Percentiles rank a stretch among this genome's conserved stretches.
Evolutionary conservation across 768 basidiomycete genomes (phyloP).

Genomic region (Pleurotus pulmonarius): DNA sequence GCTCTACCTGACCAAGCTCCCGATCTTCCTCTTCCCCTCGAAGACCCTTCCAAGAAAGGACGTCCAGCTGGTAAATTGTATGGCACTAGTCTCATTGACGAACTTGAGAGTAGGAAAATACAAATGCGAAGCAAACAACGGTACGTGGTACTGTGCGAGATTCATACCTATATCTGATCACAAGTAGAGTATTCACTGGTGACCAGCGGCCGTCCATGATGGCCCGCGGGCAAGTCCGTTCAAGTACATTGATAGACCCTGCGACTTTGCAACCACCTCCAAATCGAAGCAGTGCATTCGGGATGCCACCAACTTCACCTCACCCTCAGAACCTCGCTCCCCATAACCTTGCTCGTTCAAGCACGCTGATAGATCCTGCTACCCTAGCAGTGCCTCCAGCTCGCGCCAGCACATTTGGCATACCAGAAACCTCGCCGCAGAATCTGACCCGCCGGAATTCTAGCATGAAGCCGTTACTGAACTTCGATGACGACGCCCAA

Average conservation of each 20-base stretch:
- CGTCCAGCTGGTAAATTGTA: slow-evolving; percentile 81
- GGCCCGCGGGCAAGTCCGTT: slow-evolving; percentile 55
- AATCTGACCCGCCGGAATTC: slow-evolving; percentile 47
- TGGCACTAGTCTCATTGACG: slow-evolving; percentile 88
- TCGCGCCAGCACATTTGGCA: slow-evolving; percentile 37
- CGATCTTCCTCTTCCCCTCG: slow-evolving; percentile 24
- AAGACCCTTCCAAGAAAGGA: slow-evolving; percentile 29
- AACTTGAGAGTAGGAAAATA: slow-evolving; percentile 79
- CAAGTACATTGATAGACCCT: slow-evolving; percentile 75
- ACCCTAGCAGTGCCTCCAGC: slow-evolving; percentile 50
- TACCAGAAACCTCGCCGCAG: slow-evolving; percentile 29
- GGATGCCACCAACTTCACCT: slow-evolving; percentile 27
- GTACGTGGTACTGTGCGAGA: slow-evolving; percentile 35
- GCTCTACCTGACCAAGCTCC: slow-evolving; percentile 36
- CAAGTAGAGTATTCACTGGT: slow-evolving; percentile 74
- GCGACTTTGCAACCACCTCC: slow-evolving; percentile 51
- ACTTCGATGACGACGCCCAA: slow-evolving; percentile 50
- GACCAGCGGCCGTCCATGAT: slow-evolving; percentile 94
- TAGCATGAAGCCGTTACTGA: slow-evolving; percentile 62
- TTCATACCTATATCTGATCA: not conserved
- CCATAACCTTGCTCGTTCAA: slow-evolving; percentile 46
- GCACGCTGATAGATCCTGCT: slow-evolving; percentile 73
- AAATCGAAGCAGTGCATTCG: slow-evolving; percentile 38
- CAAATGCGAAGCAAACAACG: slow-evolving; percentile 81
- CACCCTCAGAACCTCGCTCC: slow-evolving; percentile 31